phyloP scores from a whole-genome alignment of 495 filamentous ascomycete species.

The Collariella sp. region DNA sequence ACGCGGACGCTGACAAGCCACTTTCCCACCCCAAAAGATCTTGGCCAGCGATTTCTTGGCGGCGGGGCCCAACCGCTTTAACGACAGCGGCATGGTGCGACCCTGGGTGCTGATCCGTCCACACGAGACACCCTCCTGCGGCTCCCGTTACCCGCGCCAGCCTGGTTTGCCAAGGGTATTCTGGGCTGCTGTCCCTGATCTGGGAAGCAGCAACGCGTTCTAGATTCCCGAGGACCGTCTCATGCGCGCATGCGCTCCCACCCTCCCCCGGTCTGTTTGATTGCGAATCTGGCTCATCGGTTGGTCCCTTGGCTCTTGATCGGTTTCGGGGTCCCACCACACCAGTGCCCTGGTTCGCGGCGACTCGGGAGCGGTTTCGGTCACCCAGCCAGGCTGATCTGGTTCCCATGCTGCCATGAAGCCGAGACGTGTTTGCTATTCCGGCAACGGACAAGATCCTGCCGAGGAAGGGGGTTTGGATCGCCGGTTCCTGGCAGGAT shows the following conservation, averaged over 20 bases:
- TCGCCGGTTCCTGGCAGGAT: not conserved
- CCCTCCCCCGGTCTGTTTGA: no score
- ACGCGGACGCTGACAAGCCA: no score
- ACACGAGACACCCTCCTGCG: not conserved
- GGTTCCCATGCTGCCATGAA: not conserved
- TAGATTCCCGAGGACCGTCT: constrained; percentile 21
- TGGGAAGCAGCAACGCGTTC: constrained; percentile 12
- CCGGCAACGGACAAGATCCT: no score
- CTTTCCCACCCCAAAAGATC: no score
- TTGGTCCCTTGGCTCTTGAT: constrained; percentile 17
- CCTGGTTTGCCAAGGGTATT: no score
- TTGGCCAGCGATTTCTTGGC: not conserved
- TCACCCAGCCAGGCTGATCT: not conserved
- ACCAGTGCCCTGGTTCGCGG: not conserved
- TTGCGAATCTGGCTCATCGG: constrained; percentile 13
- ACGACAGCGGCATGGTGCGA: not conserved
- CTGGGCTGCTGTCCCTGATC: constrained; percentile 14
- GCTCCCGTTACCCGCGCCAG: not conserved
- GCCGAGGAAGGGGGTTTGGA: no score
- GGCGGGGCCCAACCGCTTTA: not conserved
- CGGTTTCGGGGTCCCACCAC: constrained; percentile 14
- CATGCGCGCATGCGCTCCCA: not conserved
- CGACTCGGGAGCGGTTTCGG: no score
- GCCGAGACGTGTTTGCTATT: no score
- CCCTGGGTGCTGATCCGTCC: not conserved